phyloP scores from a whole-genome alignment of 139 green algal species.

The Marvania coccoides region DNA sequence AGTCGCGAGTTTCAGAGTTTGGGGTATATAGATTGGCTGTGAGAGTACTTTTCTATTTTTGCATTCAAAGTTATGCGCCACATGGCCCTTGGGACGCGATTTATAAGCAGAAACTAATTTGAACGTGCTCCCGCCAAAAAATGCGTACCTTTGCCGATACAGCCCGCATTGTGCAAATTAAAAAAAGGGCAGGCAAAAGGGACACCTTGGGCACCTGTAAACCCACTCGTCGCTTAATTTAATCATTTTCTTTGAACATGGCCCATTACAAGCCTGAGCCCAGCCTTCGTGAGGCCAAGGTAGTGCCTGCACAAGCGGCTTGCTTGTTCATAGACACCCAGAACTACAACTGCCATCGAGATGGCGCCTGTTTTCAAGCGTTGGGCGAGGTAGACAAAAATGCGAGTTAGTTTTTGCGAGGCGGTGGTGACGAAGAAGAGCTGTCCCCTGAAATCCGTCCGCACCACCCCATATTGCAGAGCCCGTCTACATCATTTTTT shows the following conservation, averaged over 20 bases:
- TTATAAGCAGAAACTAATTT: no score
- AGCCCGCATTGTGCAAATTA: neutral
- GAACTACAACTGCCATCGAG: constrained; percentile 52
- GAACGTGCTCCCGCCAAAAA: no score
- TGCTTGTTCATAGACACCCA: constrained; percentile 52
- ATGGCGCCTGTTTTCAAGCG: constrained; percentile 34
- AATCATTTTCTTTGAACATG: constrained; percentile 2
- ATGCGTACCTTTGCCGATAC: neutral
- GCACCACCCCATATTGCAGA: no score
- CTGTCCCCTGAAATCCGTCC: no score
- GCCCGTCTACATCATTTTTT: no score
- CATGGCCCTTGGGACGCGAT: no score
- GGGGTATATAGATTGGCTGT: no score
- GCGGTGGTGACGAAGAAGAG: no score
- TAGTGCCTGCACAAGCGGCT: neutral
- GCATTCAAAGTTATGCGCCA: no score
- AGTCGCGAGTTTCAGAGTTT: neutral
- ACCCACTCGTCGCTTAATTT: neutral
- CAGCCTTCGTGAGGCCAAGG: constrained; percentile 5
- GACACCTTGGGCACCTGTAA: neutral
- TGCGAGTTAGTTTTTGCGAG: no score
- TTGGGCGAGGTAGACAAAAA: constrained; percentile 3
- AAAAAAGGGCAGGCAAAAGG: neutral
- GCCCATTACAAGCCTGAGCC: constrained; percentile 25
- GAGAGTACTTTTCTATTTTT: no score